Evolutionary conservation across 2,329 filamentous ascomycete genomes (phyloP).

Genomic region (Trichoderma afroharzianum): DNA sequence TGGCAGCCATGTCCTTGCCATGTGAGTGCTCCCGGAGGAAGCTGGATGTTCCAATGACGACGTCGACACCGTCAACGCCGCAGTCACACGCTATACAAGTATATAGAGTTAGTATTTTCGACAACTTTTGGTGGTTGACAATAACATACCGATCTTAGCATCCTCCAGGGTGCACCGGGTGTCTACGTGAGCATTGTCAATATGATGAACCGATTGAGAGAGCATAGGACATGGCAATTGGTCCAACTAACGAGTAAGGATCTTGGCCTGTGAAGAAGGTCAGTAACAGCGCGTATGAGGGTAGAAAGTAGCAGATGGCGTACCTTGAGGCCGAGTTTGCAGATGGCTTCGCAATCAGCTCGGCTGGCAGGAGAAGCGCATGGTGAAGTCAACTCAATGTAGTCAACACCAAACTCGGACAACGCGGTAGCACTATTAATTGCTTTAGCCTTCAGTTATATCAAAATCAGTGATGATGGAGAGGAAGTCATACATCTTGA

Average conservation of each 20-base stretch:
- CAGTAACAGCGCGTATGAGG: neutral
- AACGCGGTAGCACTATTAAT: constrained; percentile 21
- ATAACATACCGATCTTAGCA: neutral
- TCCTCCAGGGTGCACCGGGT: neutral
- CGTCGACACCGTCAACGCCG: constrained; percentile 68
- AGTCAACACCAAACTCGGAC: constrained; percentile 53
- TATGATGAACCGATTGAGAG: neutral
- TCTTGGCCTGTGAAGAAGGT: constrained; percentile 26
- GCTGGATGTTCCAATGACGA: constrained; percentile 81
- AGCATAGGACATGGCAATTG: neutral
- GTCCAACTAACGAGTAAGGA: constrained; percentile 27
- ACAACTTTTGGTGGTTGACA: neutral
- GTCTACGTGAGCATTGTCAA: neutral
- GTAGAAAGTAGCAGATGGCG: neutral
- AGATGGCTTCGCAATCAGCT: constrained; percentile 82
- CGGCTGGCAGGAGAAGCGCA: constrained; percentile 78
- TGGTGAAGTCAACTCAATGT: constrained; percentile 73
- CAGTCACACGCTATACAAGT: neutral
- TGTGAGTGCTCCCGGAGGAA: constrained; percentile 82
- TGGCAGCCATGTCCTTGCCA: constrained; percentile 85
- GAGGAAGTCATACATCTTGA: constrained; percentile 21
- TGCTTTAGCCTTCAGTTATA: neutral
- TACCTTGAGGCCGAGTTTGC: constrained; percentile 77
- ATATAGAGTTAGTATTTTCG: neutral
- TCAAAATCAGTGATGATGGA: neutral